Percentiles rank a stretch among this genome's conserved stretches.
phyloP scores from a whole-genome alignment of 192 early-diverging fungal species.

The Coemansia sp. region DNA sequence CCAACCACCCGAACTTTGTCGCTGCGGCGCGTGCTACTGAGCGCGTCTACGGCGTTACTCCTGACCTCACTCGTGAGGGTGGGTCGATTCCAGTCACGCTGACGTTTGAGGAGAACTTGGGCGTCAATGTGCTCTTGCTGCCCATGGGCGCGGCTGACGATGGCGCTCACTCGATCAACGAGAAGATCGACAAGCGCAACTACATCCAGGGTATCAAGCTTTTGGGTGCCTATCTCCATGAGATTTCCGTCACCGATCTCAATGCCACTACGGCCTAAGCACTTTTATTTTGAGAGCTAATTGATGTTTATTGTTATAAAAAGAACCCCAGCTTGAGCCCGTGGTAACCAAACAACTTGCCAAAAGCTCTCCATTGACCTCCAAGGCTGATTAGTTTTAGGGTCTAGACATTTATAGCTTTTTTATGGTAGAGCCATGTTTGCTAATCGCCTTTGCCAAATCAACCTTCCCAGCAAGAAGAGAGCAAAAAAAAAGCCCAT shows the following conservation, averaged over 20 bases:
- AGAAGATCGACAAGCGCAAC: conserved; percentile 92
- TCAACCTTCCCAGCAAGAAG: too few species aligned
- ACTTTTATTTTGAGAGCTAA: too few species aligned
- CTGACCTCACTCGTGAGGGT: conserved; percentile 97
- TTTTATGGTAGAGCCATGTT: too few species aligned
- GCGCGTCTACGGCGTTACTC: conserved; percentile 87
- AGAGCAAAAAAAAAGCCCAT: not conserved
- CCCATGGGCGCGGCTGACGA: conserved; percentile 95
- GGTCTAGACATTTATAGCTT: not conserved
- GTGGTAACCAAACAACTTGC: too few species aligned
- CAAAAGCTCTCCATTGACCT: not conserved
- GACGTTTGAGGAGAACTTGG: conserved; percentile 94
- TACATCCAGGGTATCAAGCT: conserved; percentile 97
- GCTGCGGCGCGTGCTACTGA: conserved; percentile 91
- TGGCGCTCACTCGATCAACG: conserved; percentile 97
- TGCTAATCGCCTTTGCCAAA: too few species aligned
- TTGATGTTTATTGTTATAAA: too few species aligned
- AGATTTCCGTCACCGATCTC: conserved; percentile 65
- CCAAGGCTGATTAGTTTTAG: not conserved
- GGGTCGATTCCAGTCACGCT: conserved; percentile 98
- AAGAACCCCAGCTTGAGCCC: too few species aligned
- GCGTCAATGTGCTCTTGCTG: conserved; percentile 88
- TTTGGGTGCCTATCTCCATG: conserved; percentile 86
- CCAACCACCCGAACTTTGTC: conserved; percentile 92
- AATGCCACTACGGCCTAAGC: conserved; percentile 2